Evolutionary conservation across 352 stramenopile genomes (phyloP).

Genomic region (Plasmopara muralis): DNA sequence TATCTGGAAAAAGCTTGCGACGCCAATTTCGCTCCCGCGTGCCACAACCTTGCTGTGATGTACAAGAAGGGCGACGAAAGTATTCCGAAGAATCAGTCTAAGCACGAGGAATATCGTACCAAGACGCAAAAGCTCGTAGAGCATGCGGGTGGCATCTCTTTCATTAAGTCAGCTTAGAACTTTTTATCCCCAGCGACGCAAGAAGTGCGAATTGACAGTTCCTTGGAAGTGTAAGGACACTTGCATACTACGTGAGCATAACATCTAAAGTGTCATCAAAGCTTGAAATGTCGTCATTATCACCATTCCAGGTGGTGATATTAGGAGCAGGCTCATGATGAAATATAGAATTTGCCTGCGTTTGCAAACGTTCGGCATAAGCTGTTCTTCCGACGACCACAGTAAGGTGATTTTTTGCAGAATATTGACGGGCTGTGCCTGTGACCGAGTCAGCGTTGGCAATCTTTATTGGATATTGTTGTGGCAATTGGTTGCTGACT

Average conservation of each 20-base stretch:
- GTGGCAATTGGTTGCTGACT: too few relatives aligned
- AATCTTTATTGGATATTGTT: too few relatives aligned
- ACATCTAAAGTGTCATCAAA: conserved; percentile 62
- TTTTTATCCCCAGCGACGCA: background rate
- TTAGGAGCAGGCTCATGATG: background rate
- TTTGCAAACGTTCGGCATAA: background rate
- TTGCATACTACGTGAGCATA: conserved; percentile 21
- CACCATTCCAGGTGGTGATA: background rate
- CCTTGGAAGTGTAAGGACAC: background rate
- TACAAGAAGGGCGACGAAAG: conserved; percentile 83
- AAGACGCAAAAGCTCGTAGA: conserved; percentile 74
- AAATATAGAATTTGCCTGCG: background rate
- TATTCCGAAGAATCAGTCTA: conserved; percentile 51
- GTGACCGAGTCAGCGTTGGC: conserved; percentile 1
- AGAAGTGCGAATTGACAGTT: background rate
- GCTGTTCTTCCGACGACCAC: conserved; percentile 16
- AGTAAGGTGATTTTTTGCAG: conserved; percentile 22
- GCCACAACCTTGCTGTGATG: conserved; percentile 86
- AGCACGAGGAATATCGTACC: conserved; percentile 66
- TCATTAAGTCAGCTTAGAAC: conserved; percentile 31
- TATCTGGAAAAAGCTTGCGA: conserved; percentile 75
- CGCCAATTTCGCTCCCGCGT: conserved; percentile 80
- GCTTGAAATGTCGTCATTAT: conserved; percentile 20
- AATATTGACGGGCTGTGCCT: conserved; percentile 15
- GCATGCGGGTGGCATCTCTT: conserved; percentile 55